Evolutionary conservation across 2,329 filamentous ascomycete genomes (phyloP).

Genomic region (Clarireedia sp.): DNA sequence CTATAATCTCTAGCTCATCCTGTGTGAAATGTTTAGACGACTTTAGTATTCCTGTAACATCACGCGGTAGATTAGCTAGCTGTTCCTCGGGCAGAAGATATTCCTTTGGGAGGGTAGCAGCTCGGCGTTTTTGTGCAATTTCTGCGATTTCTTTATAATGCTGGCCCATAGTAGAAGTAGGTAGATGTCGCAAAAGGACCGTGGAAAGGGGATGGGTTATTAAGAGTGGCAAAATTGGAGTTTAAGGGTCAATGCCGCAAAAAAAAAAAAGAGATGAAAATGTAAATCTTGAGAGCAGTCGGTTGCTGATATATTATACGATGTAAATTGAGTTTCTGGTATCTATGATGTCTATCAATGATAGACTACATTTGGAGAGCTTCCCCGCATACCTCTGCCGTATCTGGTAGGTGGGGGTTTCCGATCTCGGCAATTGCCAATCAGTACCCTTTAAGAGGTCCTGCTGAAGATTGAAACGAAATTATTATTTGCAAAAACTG

Average conservation of each 20-base stretch:
- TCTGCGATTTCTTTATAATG: slow-evolving; percentile 32
- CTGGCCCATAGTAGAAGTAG: slow-evolving; percentile 23
- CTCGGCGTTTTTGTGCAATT: slow-evolving; percentile 30
- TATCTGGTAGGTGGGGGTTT: slow-evolving; percentile 1
- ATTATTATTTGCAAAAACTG: too few relatives aligned
- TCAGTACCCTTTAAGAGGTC: background rate
- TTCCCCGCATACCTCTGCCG: background rate
- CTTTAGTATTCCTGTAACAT: slow-evolving; percentile 1
- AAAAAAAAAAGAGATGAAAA: too few relatives aligned
- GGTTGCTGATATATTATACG: too few relatives aligned
- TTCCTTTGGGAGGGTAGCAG: slow-evolving; percentile 27
- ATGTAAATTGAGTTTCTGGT: background rate
- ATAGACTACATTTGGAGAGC: background rate
- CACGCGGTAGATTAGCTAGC: slow-evolving; percentile 18
- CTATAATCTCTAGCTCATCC: slow-evolving; percentile 22
- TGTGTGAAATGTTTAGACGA: slow-evolving; percentile 6
- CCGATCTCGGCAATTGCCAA: slow-evolving; percentile 3
- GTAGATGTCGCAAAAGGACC: background rate
- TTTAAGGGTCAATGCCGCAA: background rate
- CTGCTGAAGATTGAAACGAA: too few relatives aligned
- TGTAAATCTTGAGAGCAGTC: background rate
- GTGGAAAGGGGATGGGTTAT: too few relatives aligned
- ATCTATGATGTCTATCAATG: background rate
- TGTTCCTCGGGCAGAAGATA: slow-evolving; percentile 22
- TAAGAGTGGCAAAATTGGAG: too few relatives aligned